Percentiles rank a stretch among this genome's conserved stretches.
Conservation (phyloP, 140 eudicot genomes). For the Cichorium intybus region DNA sequence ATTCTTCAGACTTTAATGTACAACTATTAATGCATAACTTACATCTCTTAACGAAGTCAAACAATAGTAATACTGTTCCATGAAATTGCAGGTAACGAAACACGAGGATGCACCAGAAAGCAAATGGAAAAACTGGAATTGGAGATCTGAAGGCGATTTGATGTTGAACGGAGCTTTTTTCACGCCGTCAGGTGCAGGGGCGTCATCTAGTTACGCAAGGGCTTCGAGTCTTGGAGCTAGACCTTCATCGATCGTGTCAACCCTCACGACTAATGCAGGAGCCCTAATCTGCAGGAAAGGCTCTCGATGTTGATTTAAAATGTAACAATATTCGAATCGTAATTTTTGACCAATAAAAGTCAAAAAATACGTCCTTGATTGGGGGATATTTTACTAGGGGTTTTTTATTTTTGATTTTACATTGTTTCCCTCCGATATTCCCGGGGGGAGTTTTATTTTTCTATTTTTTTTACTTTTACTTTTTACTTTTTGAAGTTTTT, state of each 20-base stretch:
- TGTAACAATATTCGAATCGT: background rate
- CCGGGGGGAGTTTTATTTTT: constrained; percentile 14
- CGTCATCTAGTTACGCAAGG: constrained; percentile 44
- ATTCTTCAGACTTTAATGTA: background rate
- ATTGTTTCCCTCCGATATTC: constrained; percentile 2
- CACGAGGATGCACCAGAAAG: constrained; percentile 33
- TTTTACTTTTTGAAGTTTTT: constrained; percentile 20
- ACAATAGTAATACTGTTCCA: background rate
- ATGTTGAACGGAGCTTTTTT: constrained; percentile 53
- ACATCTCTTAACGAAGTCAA: background rate
- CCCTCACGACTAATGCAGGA: constrained; percentile 46
- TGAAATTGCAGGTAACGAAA: constrained; percentile 40
- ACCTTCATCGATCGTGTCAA: constrained; percentile 40
- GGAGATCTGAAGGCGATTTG: constrained; percentile 56
- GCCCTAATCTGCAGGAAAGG: constrained; percentile 43
- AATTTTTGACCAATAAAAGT: constrained; percentile 2
- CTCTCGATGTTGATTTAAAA: constrained; percentile 32
- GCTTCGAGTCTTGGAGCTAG: constrained; percentile 54
- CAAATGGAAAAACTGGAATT: constrained; percentile 47
- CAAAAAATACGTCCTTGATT: constrained; percentile 16
- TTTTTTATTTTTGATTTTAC: background rate
- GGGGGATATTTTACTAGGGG: constrained; percentile 22
- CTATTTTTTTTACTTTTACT: background rate
- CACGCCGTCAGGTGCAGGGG: constrained; percentile 41
- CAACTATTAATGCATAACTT: background rate